phyloP scores from a whole-genome alignment of 805 yeast species.

The Spathaspora hagerdaliae region DNA sequence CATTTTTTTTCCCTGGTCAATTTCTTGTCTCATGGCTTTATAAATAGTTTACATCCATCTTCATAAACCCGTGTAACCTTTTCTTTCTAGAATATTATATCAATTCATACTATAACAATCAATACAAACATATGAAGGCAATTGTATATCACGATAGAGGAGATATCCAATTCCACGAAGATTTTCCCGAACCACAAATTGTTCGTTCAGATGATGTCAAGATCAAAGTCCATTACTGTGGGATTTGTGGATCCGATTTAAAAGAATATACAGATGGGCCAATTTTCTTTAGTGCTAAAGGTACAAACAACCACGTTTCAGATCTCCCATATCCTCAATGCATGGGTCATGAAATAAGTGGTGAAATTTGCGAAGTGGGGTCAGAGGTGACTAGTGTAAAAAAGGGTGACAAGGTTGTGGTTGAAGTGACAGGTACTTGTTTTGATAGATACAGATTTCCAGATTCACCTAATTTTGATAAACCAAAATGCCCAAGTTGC shows the following conservation, averaged over 20 bases:
- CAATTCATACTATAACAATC: no score
- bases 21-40: no score
- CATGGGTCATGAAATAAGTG: constrained; percentile 65
- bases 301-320: constrained; percentile 47
- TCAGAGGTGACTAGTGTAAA: constrained; percentile 43
- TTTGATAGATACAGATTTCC: constrained; percentile 41
- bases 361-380: constrained; percentile 58
- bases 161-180: constrained; percentile 11
- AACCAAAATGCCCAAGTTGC: constrained; percentile 44
- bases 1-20: no score
- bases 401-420: constrained; percentile 66
- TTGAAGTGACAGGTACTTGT: constrained; percentile 62
- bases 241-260: constrained; percentile 60
- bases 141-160: constrained; percentile 19
- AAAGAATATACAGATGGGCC: constrained; percentile 58
- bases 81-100: no score
- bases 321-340: constrained; percentile 35
- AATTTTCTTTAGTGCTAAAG: constrained; percentile 47
- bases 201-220: constrained; percentile 42
- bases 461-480: constrained; percentile 21
- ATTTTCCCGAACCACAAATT: constrained; percentile 25
- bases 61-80: no score
- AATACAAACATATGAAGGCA: constrained; percentile 14
- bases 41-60: no score
- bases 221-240: constrained; percentile 57